Evolutionary conservation across 2,329 filamentous ascomycete genomes (phyloP).

Genomic region (Cytospora piceicola): DNA sequence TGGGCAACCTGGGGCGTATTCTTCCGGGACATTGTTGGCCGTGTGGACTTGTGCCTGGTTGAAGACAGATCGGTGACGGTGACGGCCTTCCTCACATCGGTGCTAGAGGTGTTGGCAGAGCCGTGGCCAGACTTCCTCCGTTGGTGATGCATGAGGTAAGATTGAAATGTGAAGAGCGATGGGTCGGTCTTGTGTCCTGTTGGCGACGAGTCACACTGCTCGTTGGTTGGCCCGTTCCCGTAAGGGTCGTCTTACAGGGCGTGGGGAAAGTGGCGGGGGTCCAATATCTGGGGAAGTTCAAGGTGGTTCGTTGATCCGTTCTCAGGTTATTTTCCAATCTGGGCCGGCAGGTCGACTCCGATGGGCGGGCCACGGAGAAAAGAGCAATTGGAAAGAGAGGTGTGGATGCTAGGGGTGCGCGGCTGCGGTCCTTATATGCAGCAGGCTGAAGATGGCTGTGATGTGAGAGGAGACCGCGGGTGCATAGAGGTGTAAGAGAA

Average conservation of each 20-base stretch:
- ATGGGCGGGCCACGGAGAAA: slow-evolving; percentile 16
- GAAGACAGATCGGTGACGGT: slow-evolving; percentile 48
- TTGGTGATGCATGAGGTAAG: slow-evolving; percentile 56
- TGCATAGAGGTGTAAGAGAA: slow-evolving; percentile 13
- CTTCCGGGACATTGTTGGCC: slow-evolving; percentile 51
- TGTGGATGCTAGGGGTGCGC: slow-evolving; percentile 24
- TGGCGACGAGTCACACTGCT: slow-evolving; percentile 24
- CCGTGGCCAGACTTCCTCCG: slow-evolving; percentile 61
- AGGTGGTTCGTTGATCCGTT: slow-evolving; percentile 16
- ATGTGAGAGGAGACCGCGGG: slow-evolving; percentile 16
- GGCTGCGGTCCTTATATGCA: slow-evolving; percentile 28
- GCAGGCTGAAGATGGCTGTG: slow-evolving; percentile 23
- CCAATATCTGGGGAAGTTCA: slow-evolving; percentile 20
- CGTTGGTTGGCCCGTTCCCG: slow-evolving; percentile 24
- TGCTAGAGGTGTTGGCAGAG: slow-evolving; percentile 56
- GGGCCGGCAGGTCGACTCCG: slow-evolving; percentile 20
- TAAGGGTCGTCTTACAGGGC: slow-evolving; percentile 20
- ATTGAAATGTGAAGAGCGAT: slow-evolving; percentile 16
- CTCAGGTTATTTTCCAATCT: slow-evolving; percentile 10
- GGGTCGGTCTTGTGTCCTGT: slow-evolving; percentile 13
- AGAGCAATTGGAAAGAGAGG: slow-evolving; percentile 6
- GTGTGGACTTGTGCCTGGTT: slow-evolving; percentile 46
- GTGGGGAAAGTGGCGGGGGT: slow-evolving; percentile 28
- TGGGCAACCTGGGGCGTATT: slow-evolving; percentile 45
- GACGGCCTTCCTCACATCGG: slow-evolving; percentile 58